Evolutionary conservation across 1,284 basidiomycete species (phyloP), one percentile per base, ranked within the genome.

Genomic region (Neotropicomus parvogracilis): DNA sequence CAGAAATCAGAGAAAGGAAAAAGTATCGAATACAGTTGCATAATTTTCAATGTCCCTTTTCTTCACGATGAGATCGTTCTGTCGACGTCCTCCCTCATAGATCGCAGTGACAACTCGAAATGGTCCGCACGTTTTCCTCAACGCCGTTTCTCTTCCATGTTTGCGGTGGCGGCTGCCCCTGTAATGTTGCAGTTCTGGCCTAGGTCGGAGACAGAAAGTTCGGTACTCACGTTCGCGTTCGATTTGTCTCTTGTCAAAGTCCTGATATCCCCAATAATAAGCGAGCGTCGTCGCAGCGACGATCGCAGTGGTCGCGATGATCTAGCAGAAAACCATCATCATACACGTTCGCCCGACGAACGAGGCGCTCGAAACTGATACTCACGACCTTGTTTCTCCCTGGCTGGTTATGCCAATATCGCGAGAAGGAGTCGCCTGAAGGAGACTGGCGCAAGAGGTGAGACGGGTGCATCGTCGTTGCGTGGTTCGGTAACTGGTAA

Each of bases 191-290:
- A 24, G 24, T 20, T 28, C 6, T 6, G 10, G 21, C n/a, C 24
- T 10, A 7, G 38, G 17, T 4, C 19, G 6, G 21, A 16, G 21
- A 6, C 2, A 17, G 24, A 5, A 12, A 37, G 19, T 13, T 19
- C 9, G 6, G 17, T 32, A 31, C 52, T 38, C 42, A 53, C 54
- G 39, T 53, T 54, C 48, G 16, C 36, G 38, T 16, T 46, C 53
- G 14, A 4, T 49, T 20, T 66, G 63, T 46, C 67, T 66, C 44
- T 54, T 65, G 11, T 66, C 64, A 33, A 66, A 54, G 21, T 60
- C 67, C 17, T 62, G 65, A 53, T 66, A 66, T 12, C 65, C 64
- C 64, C 67, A 69, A 29, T 68, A 69, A 48, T 66, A 68, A 33
- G 64, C 66, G 31, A 67, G 58, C 19, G 57, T 65, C 29, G 64